Conservation (phyloP, 73 alveolate genomes). For the Paramecium biaurelia region DNA sequence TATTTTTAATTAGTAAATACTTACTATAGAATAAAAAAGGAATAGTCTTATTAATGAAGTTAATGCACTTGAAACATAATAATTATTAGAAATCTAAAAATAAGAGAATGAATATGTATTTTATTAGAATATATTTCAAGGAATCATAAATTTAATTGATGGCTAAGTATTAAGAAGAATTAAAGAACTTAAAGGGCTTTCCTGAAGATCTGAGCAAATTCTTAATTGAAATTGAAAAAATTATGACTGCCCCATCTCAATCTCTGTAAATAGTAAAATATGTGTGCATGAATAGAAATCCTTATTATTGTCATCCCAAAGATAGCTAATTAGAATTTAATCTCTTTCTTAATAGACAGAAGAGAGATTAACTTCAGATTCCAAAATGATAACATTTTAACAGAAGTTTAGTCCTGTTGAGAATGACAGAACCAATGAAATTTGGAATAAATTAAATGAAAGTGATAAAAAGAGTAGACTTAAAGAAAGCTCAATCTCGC, state of each 20-base stretch:
- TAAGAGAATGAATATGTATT: neutral
- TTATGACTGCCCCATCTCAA: constrained; percentile 18
- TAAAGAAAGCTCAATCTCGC: constrained; percentile 5
- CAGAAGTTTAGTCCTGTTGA: neutral
- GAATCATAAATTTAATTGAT: neutral
- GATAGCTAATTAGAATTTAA: neutral
- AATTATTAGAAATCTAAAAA: neutral
- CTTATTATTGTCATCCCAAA: neutral
- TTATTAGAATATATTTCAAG: neutral
- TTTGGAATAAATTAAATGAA: neutral
- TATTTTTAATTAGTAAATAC: neutral
- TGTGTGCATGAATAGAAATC: constrained; percentile 2
- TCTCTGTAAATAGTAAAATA: neutral
- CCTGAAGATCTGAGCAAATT: constrained; percentile 19
- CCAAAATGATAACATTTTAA: neutral
- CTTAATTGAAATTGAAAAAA: constrained; percentile 13
- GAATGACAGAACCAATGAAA: neutral
- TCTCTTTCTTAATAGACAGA: neutral
- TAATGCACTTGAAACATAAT: neutral
- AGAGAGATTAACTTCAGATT: constrained; percentile 17
- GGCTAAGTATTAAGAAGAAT: neutral
- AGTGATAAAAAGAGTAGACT: constrained; percentile 10
- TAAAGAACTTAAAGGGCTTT: neutral
- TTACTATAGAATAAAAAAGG: neutral
- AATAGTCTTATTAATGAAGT: neutral